Evolutionary conservation across 129 eudicot genomes (phyloP), one percentile per base, ranked within the genome.

Genomic region (Escallonia herrerae): DNA sequence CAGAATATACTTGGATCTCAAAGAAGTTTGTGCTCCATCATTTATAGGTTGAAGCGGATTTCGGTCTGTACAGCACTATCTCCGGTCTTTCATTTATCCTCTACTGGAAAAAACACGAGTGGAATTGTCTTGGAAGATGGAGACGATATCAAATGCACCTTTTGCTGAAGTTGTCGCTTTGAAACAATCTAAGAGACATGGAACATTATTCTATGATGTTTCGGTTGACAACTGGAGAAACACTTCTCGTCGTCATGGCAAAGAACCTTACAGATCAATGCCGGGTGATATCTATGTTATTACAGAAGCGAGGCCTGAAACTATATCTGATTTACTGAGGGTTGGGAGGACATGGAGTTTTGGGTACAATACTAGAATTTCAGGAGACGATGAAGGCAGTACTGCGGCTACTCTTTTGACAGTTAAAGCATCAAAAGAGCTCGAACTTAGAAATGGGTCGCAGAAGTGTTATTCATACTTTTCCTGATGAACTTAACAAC

Each of bases 281-380:
- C 93, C 96, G 4, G 93, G 93, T 37, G 94, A 89, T 82, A 47
- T 89, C 37, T 62, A 82, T 8, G 38, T 81, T n/a, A 43, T 82
- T 5, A 46, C 73, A 3, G 67, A 82, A 41, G 41, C 56, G 40
- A 79, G 67, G 60, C 87, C 87, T 8, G 81, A n/a, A n/a, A n/a
- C n/a, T n/a, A n/a, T n/a, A n/a, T n/a, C n/a, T n/a, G n/a, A n/a
- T n/a, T n/a, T n/a, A n/a, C n/a, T n/a, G n/a, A 66, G 64, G n/a
- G 52, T 65, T 42, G 82, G 81, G 14, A 71, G 69, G 0, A 68
- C 63, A 1, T 83, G 79, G 81, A 56, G 70, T 68, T 76, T 86
- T 72, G 84, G 81, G 2, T 61, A 63, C 3, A 90, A 81, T 39
- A 71, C 6, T 15, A 51, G 52, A 5, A 72, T 83, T 40, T 0